Percentiles rank a stretch among this genome's conserved stretches.
These are phyloP conservation scores for Fusarium domesticum DNA, from an alignment of 2,329 filamentous ascomycete genomes.

Conservation along the genomic window DNA sequence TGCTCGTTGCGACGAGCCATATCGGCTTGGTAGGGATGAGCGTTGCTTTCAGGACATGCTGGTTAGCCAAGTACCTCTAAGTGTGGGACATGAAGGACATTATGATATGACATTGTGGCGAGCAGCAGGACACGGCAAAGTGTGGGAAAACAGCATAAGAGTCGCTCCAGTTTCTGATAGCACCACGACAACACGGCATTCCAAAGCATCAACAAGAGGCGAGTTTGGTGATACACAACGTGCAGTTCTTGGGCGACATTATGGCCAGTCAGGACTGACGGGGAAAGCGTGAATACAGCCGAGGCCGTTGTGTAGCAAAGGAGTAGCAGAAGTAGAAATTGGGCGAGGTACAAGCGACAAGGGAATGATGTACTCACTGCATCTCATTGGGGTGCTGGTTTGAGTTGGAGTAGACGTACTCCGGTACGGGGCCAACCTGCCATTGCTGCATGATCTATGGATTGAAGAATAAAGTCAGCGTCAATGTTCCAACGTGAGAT, in stretches of 20 bases:
- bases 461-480: constrained; percentile 26
- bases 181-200: constrained; percentile 17
- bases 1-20: constrained; percentile 45
- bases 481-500: constrained; percentile 5
- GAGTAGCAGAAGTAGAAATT: constrained; percentile 13
- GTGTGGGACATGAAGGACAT: constrained; percentile 22
- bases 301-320: constrained; percentile 17
- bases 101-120: constrained; percentile 26
- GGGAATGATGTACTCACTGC: constrained; percentile 52
- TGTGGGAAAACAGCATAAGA: constrained; percentile 9
- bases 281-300: constrained; percentile 12
- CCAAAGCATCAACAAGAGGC: constrained; percentile 17
- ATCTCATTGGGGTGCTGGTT: constrained; percentile 54
- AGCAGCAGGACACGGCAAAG: constrained; percentile 6
- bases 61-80: constrained; percentile 31
- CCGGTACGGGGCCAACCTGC: constrained; percentile 59
- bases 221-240: constrained; percentile 5
- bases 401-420: constrained; percentile 56
- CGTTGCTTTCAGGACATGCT: constrained; percentile 32
- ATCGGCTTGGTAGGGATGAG: constrained; percentile 50
- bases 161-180: constrained; percentile 11
- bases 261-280: constrained; percentile 8
- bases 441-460: constrained; percentile 58
- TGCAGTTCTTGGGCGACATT: background rate
- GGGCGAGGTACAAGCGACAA: constrained; percentile 32